These are phyloP conservation scores for Prunus mongolica DNA, from an alignment of 306 rosid genomes.

Conservation along the genomic window DNA sequence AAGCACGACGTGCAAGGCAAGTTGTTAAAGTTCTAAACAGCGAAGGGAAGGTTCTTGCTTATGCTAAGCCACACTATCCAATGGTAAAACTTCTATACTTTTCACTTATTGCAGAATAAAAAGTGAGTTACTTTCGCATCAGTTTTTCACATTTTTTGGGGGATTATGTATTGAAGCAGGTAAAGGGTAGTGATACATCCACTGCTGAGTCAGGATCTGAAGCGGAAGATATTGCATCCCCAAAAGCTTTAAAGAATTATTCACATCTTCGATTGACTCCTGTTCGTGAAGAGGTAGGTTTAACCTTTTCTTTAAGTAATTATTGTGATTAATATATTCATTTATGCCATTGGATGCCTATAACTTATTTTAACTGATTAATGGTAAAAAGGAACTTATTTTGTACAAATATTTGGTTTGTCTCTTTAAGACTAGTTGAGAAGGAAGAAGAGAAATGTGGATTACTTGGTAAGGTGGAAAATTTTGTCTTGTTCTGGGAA, in stretches of 20 bases:
- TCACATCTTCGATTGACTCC: conserved; percentile 94
- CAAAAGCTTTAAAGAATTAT: conserved; percentile 67
- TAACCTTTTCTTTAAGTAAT: conserved; percentile 23
- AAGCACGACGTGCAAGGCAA: conserved; percentile 76
- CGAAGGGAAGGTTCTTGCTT: conserved; percentile 87
- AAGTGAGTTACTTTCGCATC: neutral
- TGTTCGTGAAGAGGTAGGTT: conserved; percentile 93
- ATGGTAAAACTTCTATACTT: conserved; percentile 40
- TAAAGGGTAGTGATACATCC: conserved; percentile 90
- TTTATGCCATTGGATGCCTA: neutral
- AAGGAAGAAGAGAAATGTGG: neutral
- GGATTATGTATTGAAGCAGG: conserved; percentile 41
- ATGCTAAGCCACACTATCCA: conserved; percentile 78
- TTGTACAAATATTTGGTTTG: neutral
- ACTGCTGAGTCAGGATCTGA: conserved; percentile 99
- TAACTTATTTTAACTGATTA: neutral
- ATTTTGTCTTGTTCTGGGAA: neutral
- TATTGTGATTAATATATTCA: neutral
- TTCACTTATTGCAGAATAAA: neutral
- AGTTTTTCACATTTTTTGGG: neutral
- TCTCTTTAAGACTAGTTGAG: neutral
- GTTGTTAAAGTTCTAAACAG: conserved; percentile 82
- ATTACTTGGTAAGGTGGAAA: neutral
- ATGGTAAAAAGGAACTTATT: neutral
- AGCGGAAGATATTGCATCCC: conserved; percentile 90